phyloP scores from a whole-genome alignment of 129 eudicot genomes.

The Chrysanthemum seticuspe region DNA sequence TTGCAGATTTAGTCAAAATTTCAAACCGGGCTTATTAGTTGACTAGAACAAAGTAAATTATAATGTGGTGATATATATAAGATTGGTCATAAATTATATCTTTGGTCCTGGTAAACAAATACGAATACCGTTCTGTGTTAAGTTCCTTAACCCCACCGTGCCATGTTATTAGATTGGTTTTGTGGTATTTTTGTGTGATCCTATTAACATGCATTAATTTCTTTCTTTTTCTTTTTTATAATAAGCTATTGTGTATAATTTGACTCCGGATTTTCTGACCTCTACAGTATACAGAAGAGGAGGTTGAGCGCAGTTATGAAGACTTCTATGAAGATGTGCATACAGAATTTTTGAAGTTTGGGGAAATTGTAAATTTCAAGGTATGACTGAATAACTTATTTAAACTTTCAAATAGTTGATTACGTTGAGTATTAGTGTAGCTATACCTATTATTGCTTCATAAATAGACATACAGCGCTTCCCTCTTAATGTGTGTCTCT shows the following conservation, averaged over 20 bases:
- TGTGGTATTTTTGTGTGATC: constrained; percentile 18
- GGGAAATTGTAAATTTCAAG: constrained; percentile 93
- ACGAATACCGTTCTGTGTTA: no score
- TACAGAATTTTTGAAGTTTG: constrained; percentile 94
- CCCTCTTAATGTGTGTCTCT: no score
- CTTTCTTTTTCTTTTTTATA: neutral
- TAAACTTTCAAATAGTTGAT: neutral
- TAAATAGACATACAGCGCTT: no score
- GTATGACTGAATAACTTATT: constrained; percentile 32
- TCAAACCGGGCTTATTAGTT: neutral
- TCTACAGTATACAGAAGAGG: constrained; percentile 85
- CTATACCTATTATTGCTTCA: no score
- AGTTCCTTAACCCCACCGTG: neutral
- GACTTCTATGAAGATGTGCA: constrained; percentile 99
- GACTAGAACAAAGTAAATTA: constrained; percentile 1
- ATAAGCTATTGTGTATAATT: neutral
- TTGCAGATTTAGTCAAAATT: neutral
- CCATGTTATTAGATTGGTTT: constrained; percentile 16
- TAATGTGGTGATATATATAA: constrained; percentile 1
- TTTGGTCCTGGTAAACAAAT: no score
- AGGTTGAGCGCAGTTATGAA: constrained; percentile 74
- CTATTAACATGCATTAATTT: constrained; percentile 11
- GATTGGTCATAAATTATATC: no score
- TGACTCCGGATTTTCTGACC: constrained; percentile 26
- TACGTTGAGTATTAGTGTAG: no score